These are phyloP conservation scores for Metahyphopichia silvanorum DNA, from an alignment of 805 yeast species.

Conservation along the genomic window DNA sequence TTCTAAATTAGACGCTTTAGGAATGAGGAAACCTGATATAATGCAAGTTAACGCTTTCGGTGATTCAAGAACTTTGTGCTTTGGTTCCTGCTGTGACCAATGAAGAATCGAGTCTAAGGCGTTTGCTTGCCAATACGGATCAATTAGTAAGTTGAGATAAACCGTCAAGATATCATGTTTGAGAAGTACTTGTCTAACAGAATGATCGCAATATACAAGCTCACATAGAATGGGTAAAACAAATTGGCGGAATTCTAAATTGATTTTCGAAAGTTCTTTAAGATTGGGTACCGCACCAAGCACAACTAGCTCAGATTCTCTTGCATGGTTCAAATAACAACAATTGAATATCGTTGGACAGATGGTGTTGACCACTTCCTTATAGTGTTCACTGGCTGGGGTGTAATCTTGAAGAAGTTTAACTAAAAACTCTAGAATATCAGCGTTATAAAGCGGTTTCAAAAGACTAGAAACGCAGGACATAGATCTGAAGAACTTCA, in stretches of 20 bases:
- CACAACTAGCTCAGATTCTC: constrained; percentile 44
- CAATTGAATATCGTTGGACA: constrained; percentile 51
- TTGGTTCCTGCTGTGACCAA: constrained; percentile 33
- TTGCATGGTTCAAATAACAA: constrained; percentile 44
- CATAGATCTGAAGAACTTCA: constrained; percentile 45
- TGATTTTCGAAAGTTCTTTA: constrained; percentile 33
- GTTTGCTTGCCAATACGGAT: constrained; percentile 57
- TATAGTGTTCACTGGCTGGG: constrained; percentile 27
- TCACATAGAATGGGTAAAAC: constrained; percentile 53
- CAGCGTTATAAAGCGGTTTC: constrained; percentile 32
- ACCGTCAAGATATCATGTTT: constrained; percentile 34
- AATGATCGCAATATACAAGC: constrained; percentile 43
- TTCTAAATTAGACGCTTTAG: constrained; percentile 41
- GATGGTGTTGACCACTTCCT: constrained; percentile 40
- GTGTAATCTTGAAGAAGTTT: constrained; percentile 22
- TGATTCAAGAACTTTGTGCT: constrained; percentile 17
- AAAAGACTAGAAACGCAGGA: constrained; percentile 33
- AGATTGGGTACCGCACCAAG: constrained; percentile 47
- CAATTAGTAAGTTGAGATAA: constrained; percentile 40
- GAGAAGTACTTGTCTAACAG: constrained; percentile 35
- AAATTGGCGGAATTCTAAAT: constrained; percentile 48
- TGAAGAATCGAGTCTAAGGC: constrained; percentile 48
- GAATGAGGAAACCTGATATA: constrained; percentile 36
- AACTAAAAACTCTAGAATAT: constrained; percentile 44
- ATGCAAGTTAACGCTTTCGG: constrained; percentile 28